Evolutionary conservation across 768 basidiomycete species (phyloP), one percentile per base, ranked within the genome.

Genomic region (Baorangia bicolor): DNA sequence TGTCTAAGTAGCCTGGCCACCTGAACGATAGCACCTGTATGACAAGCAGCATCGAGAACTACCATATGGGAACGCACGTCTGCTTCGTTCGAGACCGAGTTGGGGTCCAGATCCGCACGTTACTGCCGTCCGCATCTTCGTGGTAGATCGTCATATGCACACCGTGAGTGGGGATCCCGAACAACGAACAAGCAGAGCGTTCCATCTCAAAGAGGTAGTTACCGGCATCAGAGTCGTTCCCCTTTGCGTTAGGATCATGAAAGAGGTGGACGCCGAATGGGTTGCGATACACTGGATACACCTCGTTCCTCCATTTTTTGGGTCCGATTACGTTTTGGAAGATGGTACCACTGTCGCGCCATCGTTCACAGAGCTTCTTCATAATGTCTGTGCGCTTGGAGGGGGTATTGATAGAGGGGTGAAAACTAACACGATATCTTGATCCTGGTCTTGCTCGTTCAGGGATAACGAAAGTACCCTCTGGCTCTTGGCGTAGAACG

Each of bases 171-270:
- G 92, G 80, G 8, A 95, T 71, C 3, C 96, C 94, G 64, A 98
- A 98, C 33, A 98, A 74, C 0, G 88, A 82, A 68, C 91, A 93
- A 3, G 93, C 94, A 1, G 91, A 79, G 38, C 96, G 82, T 71
- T 98, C 97, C 81, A 98, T 82, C 69, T 86, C 82, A 70, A 98
- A 97, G 21, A 83, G 91, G 55, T 80, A 90, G 68, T 93, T 91
- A 18, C 77, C 59, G 16, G 60, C 56, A 35, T 71, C 67, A 16
- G 66, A 70, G 34, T 69, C 69, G 5, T 65, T 71, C 25, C 66
- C 69, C 25, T 66, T 72, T 30, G 73, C 50, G 31, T 64, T 60
- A 44, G 39, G 60, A 40, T 53, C 73, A 58, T 51, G 61, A 51
- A 77, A 78, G 66, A 81, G 69, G 55, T 64, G 68, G 30, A 67